Percentiles rank a stretch among this genome's conserved stretches.
phyloP scores from a whole-genome alignment of 768 basidiomycete species.

The Infundibulicybe gibba region DNA sequence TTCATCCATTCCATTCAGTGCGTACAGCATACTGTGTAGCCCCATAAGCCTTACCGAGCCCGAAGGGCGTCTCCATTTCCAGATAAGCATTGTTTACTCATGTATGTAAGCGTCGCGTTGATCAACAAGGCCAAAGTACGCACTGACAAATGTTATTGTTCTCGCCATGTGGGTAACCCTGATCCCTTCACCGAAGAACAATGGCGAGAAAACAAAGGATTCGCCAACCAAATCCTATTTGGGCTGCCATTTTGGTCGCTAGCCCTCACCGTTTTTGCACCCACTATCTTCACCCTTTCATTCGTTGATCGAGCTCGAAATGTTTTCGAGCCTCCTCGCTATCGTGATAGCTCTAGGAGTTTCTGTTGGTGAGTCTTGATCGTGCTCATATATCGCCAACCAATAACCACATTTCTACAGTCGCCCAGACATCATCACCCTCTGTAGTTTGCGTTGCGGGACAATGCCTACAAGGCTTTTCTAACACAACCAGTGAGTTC shows the following conservation, averaged over 20 bases:
- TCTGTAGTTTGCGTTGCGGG: slow-evolving; percentile 81
- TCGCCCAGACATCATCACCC: slow-evolving; percentile 53
- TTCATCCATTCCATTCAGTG: too few species aligned
- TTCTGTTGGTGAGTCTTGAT: slow-evolving; percentile 30
- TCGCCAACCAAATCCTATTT: neutral
- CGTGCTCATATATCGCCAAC: neutral
- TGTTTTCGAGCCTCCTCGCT: slow-evolving; percentile 32
- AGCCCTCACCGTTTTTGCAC: slow-evolving; percentile 6
- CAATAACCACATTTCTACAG: slow-evolving; percentile 20
- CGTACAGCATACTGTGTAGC: too few species aligned
- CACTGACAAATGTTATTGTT: too few species aligned
- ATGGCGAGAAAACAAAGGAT: too few species aligned
- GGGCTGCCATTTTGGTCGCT: neutral
- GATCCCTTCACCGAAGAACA: too few species aligned
- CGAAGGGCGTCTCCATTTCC: too few species aligned
- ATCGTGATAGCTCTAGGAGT: slow-evolving; percentile 25
- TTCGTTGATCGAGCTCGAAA: slow-evolving; percentile 24
- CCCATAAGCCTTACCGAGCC: too few species aligned
- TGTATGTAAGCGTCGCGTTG: too few species aligned
- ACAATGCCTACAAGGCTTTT: slow-evolving; percentile 80
- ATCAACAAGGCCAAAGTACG: too few species aligned
- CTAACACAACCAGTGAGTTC: slow-evolving; percentile 62
- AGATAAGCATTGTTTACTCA: too few species aligned
- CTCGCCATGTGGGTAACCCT: too few species aligned
- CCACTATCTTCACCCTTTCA: slow-evolving; percentile 5